Conservation (phyloP, 129 eudicot genomes). For the Calendula officinalis region DNA sequence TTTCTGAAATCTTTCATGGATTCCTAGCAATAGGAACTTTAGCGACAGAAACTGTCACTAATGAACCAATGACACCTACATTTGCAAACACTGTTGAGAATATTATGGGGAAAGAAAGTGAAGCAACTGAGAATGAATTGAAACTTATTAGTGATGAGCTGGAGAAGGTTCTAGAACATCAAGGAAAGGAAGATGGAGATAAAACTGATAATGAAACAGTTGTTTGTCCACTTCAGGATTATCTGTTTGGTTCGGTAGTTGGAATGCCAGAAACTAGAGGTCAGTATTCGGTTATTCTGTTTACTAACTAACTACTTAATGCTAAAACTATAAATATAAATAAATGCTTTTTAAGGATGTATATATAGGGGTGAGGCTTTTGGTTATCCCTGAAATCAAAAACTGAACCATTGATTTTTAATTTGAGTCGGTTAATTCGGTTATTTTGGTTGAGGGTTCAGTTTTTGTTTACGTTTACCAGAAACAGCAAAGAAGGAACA, state of each 20-base stretch:
- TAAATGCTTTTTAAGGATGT: no score
- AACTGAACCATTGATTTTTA: no score
- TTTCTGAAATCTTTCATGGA: conserved; percentile 68
- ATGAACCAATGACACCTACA: conserved; percentile 72
- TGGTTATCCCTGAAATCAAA: no score
- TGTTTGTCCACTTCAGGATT: conserved; percentile 73
- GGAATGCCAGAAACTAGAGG: conserved; percentile 48
- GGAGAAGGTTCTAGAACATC: conserved; percentile 60
- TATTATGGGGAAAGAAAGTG: conserved; percentile 52
- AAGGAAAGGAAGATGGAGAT: conserved; percentile 42
- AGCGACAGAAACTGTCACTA: conserved; percentile 43
- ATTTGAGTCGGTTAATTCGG: no score
- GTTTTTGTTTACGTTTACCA: neutral
- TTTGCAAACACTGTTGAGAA: conserved; percentile 57
- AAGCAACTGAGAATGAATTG: conserved; percentile 60
- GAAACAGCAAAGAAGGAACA: conserved; percentile 42
- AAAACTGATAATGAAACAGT: conserved; percentile 38
- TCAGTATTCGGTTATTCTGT: no score
- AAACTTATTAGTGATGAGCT: conserved; percentile 65
- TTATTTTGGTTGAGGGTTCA: no score
- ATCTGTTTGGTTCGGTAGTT: conserved; percentile 62
- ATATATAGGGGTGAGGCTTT: no score
- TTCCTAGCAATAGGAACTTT: conserved; percentile 88
- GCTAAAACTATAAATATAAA: no score
- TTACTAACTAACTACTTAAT: no score